phyloP scores from a whole-genome alignment of 345 rosid genomes.

The Rhizophora apiculata region DNA sequence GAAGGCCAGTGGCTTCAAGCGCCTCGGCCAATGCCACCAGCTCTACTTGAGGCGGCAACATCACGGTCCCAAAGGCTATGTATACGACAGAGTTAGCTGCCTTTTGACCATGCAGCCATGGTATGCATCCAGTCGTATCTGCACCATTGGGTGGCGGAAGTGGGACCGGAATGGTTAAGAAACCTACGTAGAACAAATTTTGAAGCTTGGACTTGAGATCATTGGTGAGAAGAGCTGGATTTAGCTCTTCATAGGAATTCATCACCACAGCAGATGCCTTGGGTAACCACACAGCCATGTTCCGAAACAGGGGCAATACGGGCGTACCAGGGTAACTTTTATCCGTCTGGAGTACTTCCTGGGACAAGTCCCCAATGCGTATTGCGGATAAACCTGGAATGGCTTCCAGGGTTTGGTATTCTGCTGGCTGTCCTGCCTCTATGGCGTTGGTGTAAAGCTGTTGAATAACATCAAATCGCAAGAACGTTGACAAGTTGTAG shows the following conservation, averaged over 20 bases:
- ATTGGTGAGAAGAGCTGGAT: neutral
- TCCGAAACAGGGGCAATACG: neutral
- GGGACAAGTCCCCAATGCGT: neutral
- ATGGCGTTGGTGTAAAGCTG: neutral
- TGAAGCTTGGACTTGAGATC: no score
- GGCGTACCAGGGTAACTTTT: no score
- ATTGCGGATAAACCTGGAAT: slow-evolving; percentile 6
- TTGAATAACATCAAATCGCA: neutral
- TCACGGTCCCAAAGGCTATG: neutral
- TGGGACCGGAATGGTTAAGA: no score
- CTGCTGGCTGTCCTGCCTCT: neutral
- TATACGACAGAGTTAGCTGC: no score
- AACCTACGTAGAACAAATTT: no score
- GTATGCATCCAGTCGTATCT: no score
- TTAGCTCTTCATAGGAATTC: slow-evolving; percentile 11
- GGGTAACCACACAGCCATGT: neutral
- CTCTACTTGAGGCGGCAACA: neutral
- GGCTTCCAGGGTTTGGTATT: neutral
- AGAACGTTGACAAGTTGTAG: neutral
- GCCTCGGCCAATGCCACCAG: neutral
- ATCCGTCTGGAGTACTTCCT: neutral
- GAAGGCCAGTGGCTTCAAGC: neutral
- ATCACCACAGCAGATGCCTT: neutral
- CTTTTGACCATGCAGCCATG: no score
- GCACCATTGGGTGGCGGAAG: no score